These are phyloP conservation scores for Monosporozyma unispora DNA, from an alignment of 805 yeast genomes.

Conservation along the genomic window DNA sequence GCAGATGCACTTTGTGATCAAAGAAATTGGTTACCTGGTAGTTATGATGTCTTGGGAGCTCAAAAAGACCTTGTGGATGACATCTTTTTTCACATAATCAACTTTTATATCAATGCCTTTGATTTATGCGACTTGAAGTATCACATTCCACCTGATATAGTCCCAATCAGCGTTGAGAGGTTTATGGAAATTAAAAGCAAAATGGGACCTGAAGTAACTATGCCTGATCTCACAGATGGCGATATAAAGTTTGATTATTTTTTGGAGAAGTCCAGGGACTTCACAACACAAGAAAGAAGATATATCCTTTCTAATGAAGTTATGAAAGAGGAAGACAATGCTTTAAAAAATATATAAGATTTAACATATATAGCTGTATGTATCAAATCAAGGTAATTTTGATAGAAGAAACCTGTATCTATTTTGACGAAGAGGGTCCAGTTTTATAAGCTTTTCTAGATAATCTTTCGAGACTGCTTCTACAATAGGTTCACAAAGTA, in stretches of 20 bases:
- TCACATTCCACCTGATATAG: slow-evolving; percentile 25
- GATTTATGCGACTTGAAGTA: slow-evolving; percentile 42
- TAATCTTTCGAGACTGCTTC: slow-evolving; percentile 16
- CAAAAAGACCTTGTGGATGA: slow-evolving; percentile 33
- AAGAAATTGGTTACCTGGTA: slow-evolving; percentile 12
- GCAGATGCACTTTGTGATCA: slow-evolving; percentile 43
- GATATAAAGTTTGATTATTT: slow-evolving; percentile 38
- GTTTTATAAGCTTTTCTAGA: slow-evolving; percentile 37
- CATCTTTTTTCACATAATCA: slow-evolving; percentile 49
- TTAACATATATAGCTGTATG: background rate
- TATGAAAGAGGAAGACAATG: slow-evolving; percentile 13
- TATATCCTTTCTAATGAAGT: slow-evolving; percentile 35
- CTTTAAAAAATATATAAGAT: background rate
- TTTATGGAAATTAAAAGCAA: slow-evolving; percentile 39
- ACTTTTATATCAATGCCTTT: slow-evolving; percentile 51
- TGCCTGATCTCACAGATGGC: slow-evolving; percentile 22
- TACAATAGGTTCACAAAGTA: slow-evolving; percentile 27
- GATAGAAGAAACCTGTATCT: slow-evolving; percentile 41
- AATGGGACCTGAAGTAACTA: slow-evolving; percentile 31
- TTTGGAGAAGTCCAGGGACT: slow-evolving; percentile 32
- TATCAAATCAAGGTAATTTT: background rate
- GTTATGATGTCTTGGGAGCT: slow-evolving; percentile 23
- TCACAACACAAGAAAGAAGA: slow-evolving; percentile 38
- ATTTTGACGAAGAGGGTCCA: slow-evolving; percentile 59
- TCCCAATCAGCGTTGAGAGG: slow-evolving; percentile 22